Evolutionary conservation across 257 asterid genomes (phyloP), one percentile per base, ranked within the genome.

Genomic region (Lycium ferocissimum): DNA sequence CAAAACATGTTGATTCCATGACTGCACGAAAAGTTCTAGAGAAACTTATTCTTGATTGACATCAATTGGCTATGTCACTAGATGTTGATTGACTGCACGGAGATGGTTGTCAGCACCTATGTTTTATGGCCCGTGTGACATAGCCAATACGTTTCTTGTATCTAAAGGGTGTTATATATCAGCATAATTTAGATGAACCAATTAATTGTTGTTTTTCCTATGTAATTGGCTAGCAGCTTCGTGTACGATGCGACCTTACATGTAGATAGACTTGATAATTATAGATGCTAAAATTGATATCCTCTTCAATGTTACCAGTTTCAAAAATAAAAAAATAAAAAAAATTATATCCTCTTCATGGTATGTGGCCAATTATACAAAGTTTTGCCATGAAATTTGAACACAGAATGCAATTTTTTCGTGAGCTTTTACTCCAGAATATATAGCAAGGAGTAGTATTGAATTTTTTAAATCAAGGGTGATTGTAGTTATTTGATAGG

Each of bases 181-280:
- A 33, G 73, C 73, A 26, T 66, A 66, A 66, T 66, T 65, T 66
- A n/a, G 73, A 33, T n/a, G 17, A 59, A 59, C 33, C 66, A n/a
- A n/a, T 59, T 18, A 59, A 59, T 59, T 59, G 26, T 58, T 58
- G 22, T 3, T 11, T 26, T 65, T 17, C 10, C 10, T 15, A 26
- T 33, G 73, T 12, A 66, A 33, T 10, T 33, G 73, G 18, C 3
- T 66, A 66, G 10, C 69, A 22, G 20, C 38, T 20, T 40, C 13
- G 2, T 51, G 12, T 51, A 8, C 14, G 0, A 40, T 40, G 45
- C 6, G 45, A 40, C 45, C 45, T 51, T 51, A 51, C 56, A 4
- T 51, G 56, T 51, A 58, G 10, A 17, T 6, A 58, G 11, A 2
- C 65, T 18, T 58, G 65, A 58, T 58, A 20, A 56, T 13, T 17